phyloP scores from a whole-genome alignment of 2,329 filamentous ascomycete species.

The Cordyceps javanica region DNA sequence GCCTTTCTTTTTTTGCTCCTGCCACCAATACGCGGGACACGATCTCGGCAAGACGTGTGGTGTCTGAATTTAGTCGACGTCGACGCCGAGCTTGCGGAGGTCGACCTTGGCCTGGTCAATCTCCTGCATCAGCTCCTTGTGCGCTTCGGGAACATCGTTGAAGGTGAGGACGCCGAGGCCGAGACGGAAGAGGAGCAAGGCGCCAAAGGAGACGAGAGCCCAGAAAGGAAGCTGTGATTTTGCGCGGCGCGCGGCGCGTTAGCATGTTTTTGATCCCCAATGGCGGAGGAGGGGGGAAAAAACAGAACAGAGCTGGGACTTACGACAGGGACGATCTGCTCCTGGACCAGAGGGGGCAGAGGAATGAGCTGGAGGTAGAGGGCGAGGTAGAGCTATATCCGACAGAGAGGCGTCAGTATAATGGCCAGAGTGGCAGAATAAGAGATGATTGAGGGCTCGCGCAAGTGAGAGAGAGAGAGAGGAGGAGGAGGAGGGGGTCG shows the following conservation, averaged over 20 bases:
- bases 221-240: slow-evolving; percentile 81
- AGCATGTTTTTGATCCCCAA: background rate
- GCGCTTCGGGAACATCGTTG: slow-evolving; percentile 88
- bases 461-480: too few species aligned
- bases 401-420: slow-evolving; percentile 14
- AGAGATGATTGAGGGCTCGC: background rate
- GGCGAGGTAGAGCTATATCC: slow-evolving; percentile 74
- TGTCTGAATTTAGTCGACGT: slow-evolving; percentile 55
- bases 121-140: slow-evolving; percentile 82
- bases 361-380: slow-evolving; percentile 80
- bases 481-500: background rate
- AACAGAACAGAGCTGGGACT: slow-evolving; percentile 37
- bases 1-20: too few species aligned
- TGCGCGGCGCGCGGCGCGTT: slow-evolving; percentile 4
- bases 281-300: background rate
- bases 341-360: slow-evolving; percentile 69
- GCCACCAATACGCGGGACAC: background rate
- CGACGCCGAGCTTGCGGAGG: slow-evolving; percentile 66
- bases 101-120: slow-evolving; percentile 72
- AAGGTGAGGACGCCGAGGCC: slow-evolving; percentile 92
- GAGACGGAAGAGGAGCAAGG: slow-evolving; percentile 85
- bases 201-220: slow-evolving; percentile 83
- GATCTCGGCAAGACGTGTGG: background rate
- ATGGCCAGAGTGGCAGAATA: too few species aligned
- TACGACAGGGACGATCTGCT: slow-evolving; percentile 86